phyloP scores from a whole-genome alignment of 768 basidiomycete genomes.

The Lentinula raphanica region DNA sequence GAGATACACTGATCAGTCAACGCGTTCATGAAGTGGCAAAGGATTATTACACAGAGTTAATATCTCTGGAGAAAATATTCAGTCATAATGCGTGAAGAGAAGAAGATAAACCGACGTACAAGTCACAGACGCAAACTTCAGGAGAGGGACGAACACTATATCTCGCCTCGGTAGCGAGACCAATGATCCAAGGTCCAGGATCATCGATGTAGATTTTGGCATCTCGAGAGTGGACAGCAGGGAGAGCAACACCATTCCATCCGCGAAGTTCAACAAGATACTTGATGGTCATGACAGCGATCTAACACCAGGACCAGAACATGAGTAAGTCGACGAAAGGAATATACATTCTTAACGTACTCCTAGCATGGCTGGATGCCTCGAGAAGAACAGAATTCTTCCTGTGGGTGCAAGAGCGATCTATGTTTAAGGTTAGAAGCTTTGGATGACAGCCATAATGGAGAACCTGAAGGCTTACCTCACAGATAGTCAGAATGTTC shows the following conservation, averaged over 20 bases:
- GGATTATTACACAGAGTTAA: conserved; percentile 64
- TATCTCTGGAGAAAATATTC: conserved; percentile 47
- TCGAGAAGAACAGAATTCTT: conserved; percentile 80
- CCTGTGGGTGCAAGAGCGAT: conserved; percentile 86
- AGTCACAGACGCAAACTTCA: conserved; percentile 84
- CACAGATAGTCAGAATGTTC: conserved; percentile 79
- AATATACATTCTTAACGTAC: conserved; percentile 27
- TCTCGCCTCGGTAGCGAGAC: conserved; percentile 78
- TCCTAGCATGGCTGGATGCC: conserved; percentile 89
- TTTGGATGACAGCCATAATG: neutral
- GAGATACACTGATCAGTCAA: too few species aligned
- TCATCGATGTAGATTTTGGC: conserved; percentile 93
- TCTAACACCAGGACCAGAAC: conserved; percentile 31
- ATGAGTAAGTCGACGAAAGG: neutral
- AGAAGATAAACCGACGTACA: conserved; percentile 43
- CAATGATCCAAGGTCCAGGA: conserved; percentile 95
- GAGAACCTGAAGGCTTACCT: conserved; percentile 42
- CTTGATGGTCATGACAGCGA: conserved; percentile 85
- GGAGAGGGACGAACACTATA: conserved; percentile 69
- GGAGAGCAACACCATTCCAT: conserved; percentile 85
- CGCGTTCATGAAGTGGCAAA: too few species aligned
- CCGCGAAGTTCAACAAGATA: conserved; percentile 90
- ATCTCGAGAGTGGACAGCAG: conserved; percentile 82
- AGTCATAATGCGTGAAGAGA: neutral
- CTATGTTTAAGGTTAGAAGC: conserved; percentile 26